Evolutionary conservation across 2,329 filamentous ascomycete genomes (phyloP).

Genomic region (Monosporascus sp.): DNA sequence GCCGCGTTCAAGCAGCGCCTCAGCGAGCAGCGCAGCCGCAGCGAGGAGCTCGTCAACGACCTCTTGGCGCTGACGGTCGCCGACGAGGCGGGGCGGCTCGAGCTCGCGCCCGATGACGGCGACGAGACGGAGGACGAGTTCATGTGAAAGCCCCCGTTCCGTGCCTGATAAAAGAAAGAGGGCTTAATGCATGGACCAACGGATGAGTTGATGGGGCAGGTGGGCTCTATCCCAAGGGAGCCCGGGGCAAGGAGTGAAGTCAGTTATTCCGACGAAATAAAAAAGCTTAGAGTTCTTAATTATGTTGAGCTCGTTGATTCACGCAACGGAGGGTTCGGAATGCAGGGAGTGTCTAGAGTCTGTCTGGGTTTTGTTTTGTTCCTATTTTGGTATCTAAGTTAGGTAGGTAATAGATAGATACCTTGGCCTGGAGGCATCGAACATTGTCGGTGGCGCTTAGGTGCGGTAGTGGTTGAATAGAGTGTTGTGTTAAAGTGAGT

Average conservation of each 20-base stretch:
- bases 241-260: neutral
- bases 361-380: no score
- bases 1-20: neutral
- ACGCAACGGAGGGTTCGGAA: no score
- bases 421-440: no score
- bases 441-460: no score
- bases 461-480: no score
- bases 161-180: neutral
- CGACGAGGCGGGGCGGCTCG: conserved; percentile 15
- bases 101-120: conserved; percentile 8
- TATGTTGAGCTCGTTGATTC: no score
- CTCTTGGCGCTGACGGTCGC: conserved; percentile 22
- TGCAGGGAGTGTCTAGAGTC: no score
- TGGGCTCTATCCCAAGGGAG: neutral
- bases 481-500: no score
- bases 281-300: no score
- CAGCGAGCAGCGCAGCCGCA: conserved; percentile 12
- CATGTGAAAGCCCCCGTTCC: conserved; percentile 10
- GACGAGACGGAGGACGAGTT: conserved; percentile 27
- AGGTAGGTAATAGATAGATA: no score
- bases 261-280: no score
- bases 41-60: conserved; percentile 27
- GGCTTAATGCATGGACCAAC: neutral
- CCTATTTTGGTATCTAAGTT: no score
- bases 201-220: neutral